phyloP scores from a whole-genome alignment of 2,329 filamentous ascomycete species.

The Verticillium tricorpus region DNA sequence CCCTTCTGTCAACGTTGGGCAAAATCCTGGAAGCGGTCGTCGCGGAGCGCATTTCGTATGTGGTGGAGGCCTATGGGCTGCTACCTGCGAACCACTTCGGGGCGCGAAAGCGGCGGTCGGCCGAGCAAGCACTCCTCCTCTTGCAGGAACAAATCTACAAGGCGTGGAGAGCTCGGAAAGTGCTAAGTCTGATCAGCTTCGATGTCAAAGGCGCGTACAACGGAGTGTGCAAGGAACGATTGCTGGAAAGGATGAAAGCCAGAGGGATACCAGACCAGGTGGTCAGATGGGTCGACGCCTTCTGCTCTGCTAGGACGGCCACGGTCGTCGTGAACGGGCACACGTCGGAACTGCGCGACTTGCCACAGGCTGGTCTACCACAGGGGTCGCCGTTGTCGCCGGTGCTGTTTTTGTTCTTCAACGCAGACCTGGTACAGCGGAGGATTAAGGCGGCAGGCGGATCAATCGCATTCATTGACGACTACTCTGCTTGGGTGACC shows the following conservation, averaged over 20 bases:
- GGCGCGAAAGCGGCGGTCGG: constrained; percentile 1
- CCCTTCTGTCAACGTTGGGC: constrained; percentile 18
- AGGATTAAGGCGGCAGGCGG: constrained; percentile 20
- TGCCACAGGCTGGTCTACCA: constrained; percentile 19
- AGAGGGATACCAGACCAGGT: constrained; percentile 15
- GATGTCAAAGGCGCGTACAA: constrained; percentile 38
- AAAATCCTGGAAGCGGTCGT: constrained; percentile 12
- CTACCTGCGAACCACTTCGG: constrained; percentile 4
- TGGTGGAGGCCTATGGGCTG: not conserved
- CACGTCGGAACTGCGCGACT: constrained; percentile 6
- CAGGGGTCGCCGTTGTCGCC: constrained; percentile 29
- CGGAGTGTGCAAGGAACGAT: constrained; percentile 28
- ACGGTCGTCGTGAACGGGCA: constrained; percentile 17
- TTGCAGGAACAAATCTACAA: constrained; percentile 3
- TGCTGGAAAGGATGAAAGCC: constrained; percentile 14
- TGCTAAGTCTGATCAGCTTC: constrained; percentile 29
- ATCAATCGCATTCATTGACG: constrained; percentile 14
- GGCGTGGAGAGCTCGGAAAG: constrained; percentile 10
- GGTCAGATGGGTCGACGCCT: constrained; percentile 16
- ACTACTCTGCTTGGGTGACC: not conserved
- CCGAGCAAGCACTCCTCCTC: constrained; percentile 1
- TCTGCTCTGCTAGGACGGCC: constrained; percentile 18
- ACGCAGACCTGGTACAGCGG: constrained; percentile 6
- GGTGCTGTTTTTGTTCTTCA: constrained; percentile 28
- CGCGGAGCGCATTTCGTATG: not conserved